A percentile compares a stretch with the other conserved stretches of the same genome.
phyloP scores from a whole-genome alignment of 768 basidiomycete genomes.

The Phaffia tasmanica region DNA sequence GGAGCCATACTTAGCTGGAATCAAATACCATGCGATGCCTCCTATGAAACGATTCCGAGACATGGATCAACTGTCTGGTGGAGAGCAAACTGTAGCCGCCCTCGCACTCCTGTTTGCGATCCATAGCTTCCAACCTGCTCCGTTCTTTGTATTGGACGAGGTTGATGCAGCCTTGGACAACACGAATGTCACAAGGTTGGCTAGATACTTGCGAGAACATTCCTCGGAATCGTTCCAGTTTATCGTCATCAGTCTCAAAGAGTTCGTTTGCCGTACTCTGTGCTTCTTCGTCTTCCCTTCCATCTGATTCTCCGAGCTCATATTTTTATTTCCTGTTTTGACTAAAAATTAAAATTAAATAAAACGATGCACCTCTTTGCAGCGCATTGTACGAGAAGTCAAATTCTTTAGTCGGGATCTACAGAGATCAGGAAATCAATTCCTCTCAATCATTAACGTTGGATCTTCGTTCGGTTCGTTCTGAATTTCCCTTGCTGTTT shows the following conservation, averaged over 20 bases:
- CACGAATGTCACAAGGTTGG: slow-evolving; percentile 94
- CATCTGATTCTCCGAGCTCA: neutral
- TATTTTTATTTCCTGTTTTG: neutral
- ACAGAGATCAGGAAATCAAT: slow-evolving; percentile 85
- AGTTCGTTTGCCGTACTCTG: slow-evolving; percentile 41
- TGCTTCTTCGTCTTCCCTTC: neutral
- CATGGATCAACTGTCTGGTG: slow-evolving; percentile 97
- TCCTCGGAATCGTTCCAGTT: slow-evolving; percentile 83
- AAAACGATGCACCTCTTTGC: slow-evolving; percentile 8
- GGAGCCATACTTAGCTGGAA: slow-evolving; percentile 76
- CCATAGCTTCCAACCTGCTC: slow-evolving; percentile 92
- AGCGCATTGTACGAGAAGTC: slow-evolving; percentile 58
- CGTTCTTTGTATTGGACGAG: slow-evolving; percentile 97
- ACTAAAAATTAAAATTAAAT: neutral
- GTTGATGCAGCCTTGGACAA: slow-evolving; percentile 96
- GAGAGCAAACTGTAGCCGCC: slow-evolving; percentile 96
- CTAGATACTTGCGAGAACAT: slow-evolving; percentile 78
- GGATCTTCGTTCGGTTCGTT: slow-evolving; percentile 48
- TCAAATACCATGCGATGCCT: slow-evolving; percentile 99
- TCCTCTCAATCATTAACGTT: slow-evolving; percentile 83
- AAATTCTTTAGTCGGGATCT: slow-evolving; percentile 82
- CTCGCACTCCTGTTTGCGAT: slow-evolving; percentile 93
- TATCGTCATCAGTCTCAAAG: slow-evolving; percentile 93
- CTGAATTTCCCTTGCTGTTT: slow-evolving; percentile 25
- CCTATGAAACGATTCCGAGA: slow-evolving; percentile 99